Evolutionary conservation across 1,139 yeast genomes (phyloP).

Genomic region (Zygosaccharomyces pseudobailii): DNA sequence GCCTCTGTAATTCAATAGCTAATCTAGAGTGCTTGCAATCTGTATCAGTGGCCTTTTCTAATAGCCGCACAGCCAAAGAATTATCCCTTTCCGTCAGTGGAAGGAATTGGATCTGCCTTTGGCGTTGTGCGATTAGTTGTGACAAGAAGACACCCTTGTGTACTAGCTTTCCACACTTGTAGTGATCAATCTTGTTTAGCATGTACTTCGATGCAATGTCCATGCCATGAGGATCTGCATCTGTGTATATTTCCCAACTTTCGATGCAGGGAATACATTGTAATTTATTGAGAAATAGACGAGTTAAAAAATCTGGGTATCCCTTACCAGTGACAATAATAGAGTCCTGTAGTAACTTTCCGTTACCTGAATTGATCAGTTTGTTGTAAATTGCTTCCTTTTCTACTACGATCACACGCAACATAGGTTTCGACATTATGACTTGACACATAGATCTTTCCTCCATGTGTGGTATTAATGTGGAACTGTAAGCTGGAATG

Average conservation of each 20-base stretch:
- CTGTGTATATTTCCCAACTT: constrained; percentile 25
- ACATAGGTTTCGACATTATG: constrained; percentile 8
- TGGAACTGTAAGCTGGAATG: constrained; percentile 8
- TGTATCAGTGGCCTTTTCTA: background rate
- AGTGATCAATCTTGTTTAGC: constrained; percentile 7
- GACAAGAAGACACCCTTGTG: constrained; percentile 24
- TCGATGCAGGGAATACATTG: constrained; percentile 5
- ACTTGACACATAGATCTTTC: constrained; percentile 6
- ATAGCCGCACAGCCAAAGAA: constrained; percentile 7
- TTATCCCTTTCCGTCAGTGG: constrained; percentile 11
- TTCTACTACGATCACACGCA: constrained; percentile 26
- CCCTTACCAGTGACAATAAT: constrained; percentile 37
- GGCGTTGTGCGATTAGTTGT: constrained; percentile 13
- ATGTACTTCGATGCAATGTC: constrained; percentile 32
- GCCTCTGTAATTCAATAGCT: constrained; percentile 32
- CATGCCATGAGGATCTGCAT: constrained; percentile 37
- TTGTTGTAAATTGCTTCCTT: constrained; percentile 33
- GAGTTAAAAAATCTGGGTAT: constrained; percentile 34
- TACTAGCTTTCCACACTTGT: constrained; percentile 13
- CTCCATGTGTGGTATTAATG: constrained; percentile 18
- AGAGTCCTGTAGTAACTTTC: constrained; percentile 7
- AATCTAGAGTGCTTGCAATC: background rate
- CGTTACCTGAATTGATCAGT: constrained; percentile 11
- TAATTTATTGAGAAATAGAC: constrained; percentile 23
- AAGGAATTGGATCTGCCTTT: constrained; percentile 13